phyloP scores from a whole-genome alignment of 2,329 filamentous ascomycete genomes.

The Didymella pinodella region DNA sequence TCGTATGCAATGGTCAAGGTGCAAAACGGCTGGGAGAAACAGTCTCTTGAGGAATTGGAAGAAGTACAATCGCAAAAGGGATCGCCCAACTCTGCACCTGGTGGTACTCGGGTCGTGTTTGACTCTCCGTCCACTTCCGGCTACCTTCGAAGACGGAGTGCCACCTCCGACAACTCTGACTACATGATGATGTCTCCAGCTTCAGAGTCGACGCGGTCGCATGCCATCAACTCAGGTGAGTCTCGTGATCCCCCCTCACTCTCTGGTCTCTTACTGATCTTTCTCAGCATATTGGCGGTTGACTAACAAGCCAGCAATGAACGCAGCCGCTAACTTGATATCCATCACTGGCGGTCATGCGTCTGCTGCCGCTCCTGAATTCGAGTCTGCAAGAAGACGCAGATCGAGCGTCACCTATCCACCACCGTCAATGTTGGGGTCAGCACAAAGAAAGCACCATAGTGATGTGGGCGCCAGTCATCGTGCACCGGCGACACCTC shows the following conservation, averaged over 20 bases:
- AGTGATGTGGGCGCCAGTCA: conserved; percentile 41
- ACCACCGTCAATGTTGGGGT: conserved; percentile 43
- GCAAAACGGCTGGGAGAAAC: conserved; percentile 82
- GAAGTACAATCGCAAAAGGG: conserved; percentile 72
- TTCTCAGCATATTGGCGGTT: conserved; percentile 41
- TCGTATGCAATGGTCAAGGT: conserved; percentile 96
- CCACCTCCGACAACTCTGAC: conserved; percentile 48
- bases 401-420: conserved; percentile 45
- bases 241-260: conserved; percentile 8
- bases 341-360: conserved; percentile 38
- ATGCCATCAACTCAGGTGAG: conserved; percentile 35
- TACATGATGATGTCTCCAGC: conserved; percentile 47
- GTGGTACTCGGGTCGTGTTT: conserved; percentile 48
- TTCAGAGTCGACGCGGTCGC: conserved; percentile 36
- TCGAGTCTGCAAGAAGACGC: conserved; percentile 46
- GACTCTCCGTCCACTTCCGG: conserved; percentile 41
- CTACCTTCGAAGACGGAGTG: conserved; percentile 46
- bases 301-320: conserved; percentile 37
- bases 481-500: conserved; percentile 42
- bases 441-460: conserved; percentile 43
- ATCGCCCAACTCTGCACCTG: conserved; percentile 69
- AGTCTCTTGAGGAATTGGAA: conserved; percentile 80
- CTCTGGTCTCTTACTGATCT: conserved; percentile 3
- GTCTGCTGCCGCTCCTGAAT: conserved; percentile 46
- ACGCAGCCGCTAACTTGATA: conserved; percentile 40